phyloP scores from a whole-genome alignment of 768 basidiomycete genomes.

The Agrocybe chaxingu region DNA sequence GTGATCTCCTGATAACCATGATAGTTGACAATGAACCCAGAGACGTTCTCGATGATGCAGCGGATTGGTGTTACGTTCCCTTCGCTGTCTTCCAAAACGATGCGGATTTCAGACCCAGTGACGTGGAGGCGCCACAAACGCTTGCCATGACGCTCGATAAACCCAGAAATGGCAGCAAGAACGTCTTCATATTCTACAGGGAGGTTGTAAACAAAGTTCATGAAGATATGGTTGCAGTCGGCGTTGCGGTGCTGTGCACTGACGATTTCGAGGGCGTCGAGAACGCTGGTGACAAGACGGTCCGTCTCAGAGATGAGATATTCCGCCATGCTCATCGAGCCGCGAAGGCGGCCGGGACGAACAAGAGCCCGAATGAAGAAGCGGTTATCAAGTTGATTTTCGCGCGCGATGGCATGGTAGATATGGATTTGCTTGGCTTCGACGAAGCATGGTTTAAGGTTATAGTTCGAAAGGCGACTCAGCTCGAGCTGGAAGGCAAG shows the following conservation, averaged over 20 bases:
- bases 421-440: slow-evolving; percentile 98
- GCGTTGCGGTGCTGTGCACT: slow-evolving; percentile 86
- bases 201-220: slow-evolving; percentile 98
- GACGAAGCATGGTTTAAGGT: slow-evolving; percentile 92
- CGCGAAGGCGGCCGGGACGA: slow-evolving; percentile 90
- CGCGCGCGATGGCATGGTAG: slow-evolving; percentile 91
- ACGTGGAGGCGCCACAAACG: slow-evolving; percentile 97
- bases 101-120: slow-evolving; percentile 95
- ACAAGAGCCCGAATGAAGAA: slow-evolving; percentile 98
- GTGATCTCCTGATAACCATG: slow-evolving; percentile 97
- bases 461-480: slow-evolving; percentile 94
- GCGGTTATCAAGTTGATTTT: slow-evolving; percentile 96
- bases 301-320: slow-evolving; percentile 99
- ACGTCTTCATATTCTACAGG: slow-evolving; percentile 96
- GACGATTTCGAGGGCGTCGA: slow-evolving; percentile 95
- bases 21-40: slow-evolving; percentile 98
- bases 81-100: slow-evolving; percentile 90
- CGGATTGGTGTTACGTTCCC: slow-evolving; percentile 96
- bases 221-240: slow-evolving; percentile 97
- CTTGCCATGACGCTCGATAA: slow-evolving; percentile 98
- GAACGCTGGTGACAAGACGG: slow-evolving; percentile 87
- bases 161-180: slow-evolving; percentile 94
- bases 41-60: slow-evolving; percentile 97
- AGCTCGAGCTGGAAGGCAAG: slow-evolving; percentile 97
- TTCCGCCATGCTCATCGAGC: slow-evolving; percentile 91